Evolutionary conservation across 768 basidiomycete species (phyloP), one percentile per base, ranked within the genome.

Genomic region (Leucogyrophana mollusca): DNA sequence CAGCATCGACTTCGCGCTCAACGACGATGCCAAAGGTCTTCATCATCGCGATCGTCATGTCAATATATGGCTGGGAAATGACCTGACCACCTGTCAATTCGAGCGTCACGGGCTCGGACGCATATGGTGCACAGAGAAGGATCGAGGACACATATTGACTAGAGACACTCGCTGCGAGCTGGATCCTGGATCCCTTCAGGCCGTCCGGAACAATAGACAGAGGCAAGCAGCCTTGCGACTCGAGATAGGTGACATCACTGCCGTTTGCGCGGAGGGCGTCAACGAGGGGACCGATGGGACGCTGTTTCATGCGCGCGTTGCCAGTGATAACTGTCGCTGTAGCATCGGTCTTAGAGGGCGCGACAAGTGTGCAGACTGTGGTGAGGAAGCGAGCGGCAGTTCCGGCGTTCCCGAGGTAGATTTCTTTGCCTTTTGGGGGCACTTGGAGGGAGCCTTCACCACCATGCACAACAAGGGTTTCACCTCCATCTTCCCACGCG

Each of bases 21-120:
- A 93, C 94, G 8, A 73, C 56, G 50, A 97, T 73, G 3, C 94
- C 95, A 62, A 99, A 99, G 7, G 87, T 81, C 51, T 76, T 76
- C 96, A 99, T 98, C 87, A 99, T 96, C 8, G 93, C 84, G 55
- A 96, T 87, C 8, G 96, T 98, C 96, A 98, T 97, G 70, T 99
- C 94, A 66, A 99, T 98, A 72, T 98, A 99, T 0, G 94, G 94
- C 69, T 98, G 95, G 4, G 93, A 96, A 62, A 99, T 97, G 60
- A 98, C 96, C 49, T 90, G 85, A 0, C 93, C 95, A 9, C 95
- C 96, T 0, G 82, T 87, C 51, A 99, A 79, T 68, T 96, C 88
- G 43, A 98, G 83, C 2, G 83, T 85, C 49, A 96, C 80, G n/a
- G 87, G 76, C 59, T 90, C 74, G 22, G 66, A 57, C 1, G 95